These are phyloP conservation scores for Cyphellophora europaea DNA, from an alignment of 2,329 filamentous ascomycete genomes.

Conservation along the genomic window DNA sequence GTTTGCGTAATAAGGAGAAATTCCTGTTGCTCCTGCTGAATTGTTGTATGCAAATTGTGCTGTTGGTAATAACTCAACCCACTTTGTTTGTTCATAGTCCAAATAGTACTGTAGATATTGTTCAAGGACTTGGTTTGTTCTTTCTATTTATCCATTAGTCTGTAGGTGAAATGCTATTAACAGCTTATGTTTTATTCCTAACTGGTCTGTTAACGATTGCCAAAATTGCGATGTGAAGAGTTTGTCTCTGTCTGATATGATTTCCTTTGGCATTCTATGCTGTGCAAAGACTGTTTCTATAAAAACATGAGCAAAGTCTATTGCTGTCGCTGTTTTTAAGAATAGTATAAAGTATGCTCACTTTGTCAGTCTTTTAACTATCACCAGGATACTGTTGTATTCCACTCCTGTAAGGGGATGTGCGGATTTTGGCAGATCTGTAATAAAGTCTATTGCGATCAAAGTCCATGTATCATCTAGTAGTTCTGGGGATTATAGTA, in stretches of 20 bases:
- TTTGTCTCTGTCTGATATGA: slow-evolving; percentile 5
- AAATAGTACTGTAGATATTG: slow-evolving; percentile 5
- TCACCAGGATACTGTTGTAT: slow-evolving; percentile 7
- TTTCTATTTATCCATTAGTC: slow-evolving; percentile 6
- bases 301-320: slow-evolving; percentile 5
- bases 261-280: slow-evolving; percentile 4
- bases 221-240: slow-evolving; percentile 7
- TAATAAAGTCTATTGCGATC: slow-evolving; percentile 8
- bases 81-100: slow-evolving; percentile 6
- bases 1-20: too few relatives aligned
- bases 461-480: slow-evolving; percentile 1
- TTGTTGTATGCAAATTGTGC: not conserved
- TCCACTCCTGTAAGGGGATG: not conserved
- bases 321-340: slow-evolving; percentile 1
- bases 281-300: slow-evolving; percentile 4
- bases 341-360: slow-evolving; percentile 3
- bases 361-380: slow-evolving; percentile 6
- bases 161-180: slow-evolving; percentile 6
- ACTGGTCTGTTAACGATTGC: slow-evolving; percentile 1
- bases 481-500: not conserved
- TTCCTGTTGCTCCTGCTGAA: too few relatives aligned
- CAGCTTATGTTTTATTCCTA: slow-evolving; percentile 4
- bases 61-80: not conserved
- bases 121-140: slow-evolving; percentile 7
- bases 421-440: slow-evolving; percentile 1